phyloP scores from a whole-genome alignment of 2,329 filamentous ascomycete species.

The Aspergillus fumigatus region DNA sequence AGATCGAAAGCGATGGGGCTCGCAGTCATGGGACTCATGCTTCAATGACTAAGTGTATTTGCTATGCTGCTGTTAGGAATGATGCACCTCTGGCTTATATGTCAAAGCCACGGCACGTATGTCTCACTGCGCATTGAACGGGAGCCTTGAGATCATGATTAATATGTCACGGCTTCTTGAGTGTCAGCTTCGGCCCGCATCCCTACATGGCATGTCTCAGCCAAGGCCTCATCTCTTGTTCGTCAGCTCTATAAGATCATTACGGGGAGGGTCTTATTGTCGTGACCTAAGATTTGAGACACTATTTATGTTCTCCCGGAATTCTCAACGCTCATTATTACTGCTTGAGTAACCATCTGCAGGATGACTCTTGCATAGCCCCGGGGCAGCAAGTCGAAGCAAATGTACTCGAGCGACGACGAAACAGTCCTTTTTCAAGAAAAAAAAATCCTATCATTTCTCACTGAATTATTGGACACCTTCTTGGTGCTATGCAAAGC shows the following conservation, averaged over 20 bases:
- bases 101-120: background rate
- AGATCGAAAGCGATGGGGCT: too few species aligned
- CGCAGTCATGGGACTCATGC: background rate
- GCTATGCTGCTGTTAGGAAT: background rate
- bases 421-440: background rate
- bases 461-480: background rate
- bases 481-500: background rate
- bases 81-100: background rate
- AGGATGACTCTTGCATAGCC: too few species aligned
- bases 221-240: too few species aligned
- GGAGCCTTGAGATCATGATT: too few species aligned
- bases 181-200: too few species aligned
- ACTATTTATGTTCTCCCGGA: background rate
- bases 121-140: background rate
- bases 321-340: background rate
- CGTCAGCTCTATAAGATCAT: background rate
- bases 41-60: background rate
- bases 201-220: too few species aligned
- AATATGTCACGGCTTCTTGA: too few species aligned
- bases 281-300: background rate
- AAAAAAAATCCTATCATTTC: background rate
- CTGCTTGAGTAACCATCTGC: background rate
- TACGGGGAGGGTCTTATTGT: background rate
- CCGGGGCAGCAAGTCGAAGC: background rate
- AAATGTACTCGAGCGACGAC: background rate